Evolutionary conservation across 2,329 filamentous ascomycete genomes (phyloP).

Genomic region (Graphilbum fragrans): DNA sequence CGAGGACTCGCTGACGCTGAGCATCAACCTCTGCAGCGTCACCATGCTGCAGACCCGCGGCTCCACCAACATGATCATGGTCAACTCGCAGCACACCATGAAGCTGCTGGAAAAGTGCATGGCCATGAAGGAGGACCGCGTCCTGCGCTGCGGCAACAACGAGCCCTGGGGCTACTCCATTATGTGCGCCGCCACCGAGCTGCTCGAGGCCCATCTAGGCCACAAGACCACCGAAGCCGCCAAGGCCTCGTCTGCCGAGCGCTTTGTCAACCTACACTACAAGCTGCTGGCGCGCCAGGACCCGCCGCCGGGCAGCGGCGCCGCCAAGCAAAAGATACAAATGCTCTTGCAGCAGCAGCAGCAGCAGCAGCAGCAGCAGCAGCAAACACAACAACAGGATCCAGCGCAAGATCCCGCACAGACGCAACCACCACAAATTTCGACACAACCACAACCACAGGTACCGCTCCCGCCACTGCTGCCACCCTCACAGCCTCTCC

Average conservation of each 20-base stretch:
- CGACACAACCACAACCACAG: not conserved
- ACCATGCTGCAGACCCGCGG: conserved; percentile 46
- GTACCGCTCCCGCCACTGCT: not conserved
- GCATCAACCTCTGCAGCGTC: conserved; percentile 49
- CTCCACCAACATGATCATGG: conserved; percentile 50
- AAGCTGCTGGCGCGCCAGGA: conserved; percentile 44
- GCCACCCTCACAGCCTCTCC: not conserved
- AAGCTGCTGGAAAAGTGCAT: conserved; percentile 50
- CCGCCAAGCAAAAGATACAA: not conserved
- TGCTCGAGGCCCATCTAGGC: conserved; percentile 46
- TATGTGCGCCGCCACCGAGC: conserved; percentile 47
- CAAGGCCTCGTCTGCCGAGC: conserved; percentile 45
- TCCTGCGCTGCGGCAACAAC: conserved; percentile 49
- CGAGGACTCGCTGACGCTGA: conserved; percentile 46
- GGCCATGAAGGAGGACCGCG: conserved; percentile 46
- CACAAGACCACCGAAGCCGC: conserved; percentile 43
- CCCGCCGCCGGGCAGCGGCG: conserved; percentile 14
- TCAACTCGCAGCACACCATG: conserved; percentile 47
- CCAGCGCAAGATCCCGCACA: not conserved
- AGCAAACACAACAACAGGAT: not conserved
- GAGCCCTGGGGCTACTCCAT: conserved; percentile 54
- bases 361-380: not conserved
- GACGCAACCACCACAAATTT: not conserved
- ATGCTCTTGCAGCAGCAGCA: not conserved
- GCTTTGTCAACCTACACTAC: conserved; percentile 47